Conservation (phyloP, 495 filamentous ascomycete species). For the Aspergillus coremiiformis region DNA sequence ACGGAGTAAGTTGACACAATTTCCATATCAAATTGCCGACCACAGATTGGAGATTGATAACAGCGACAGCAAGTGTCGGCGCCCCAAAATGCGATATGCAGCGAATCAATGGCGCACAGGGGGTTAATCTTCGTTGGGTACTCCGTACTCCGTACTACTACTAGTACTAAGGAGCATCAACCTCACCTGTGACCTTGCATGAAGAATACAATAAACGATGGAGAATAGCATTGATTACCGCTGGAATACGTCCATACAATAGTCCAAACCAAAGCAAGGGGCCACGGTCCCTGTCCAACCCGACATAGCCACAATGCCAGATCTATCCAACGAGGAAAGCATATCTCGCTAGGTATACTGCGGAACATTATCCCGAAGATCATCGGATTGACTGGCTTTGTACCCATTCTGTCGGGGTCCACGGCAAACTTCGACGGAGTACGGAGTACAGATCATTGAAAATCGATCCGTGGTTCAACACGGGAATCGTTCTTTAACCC, state of each 20-base stretch:
- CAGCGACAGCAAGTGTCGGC: background rate
- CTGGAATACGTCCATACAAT: background rate
- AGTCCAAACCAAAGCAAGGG: background rate
- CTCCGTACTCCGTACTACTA: background rate
- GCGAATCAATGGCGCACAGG: background rate
- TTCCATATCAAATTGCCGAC: background rate
- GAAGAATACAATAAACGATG: background rate
- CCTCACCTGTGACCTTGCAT: background rate
- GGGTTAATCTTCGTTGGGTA: background rate
- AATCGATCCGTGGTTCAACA: conserved; percentile 14
- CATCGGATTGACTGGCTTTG: background rate
- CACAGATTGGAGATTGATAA: background rate
- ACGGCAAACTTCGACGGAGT: background rate
- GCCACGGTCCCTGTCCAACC: background rate
- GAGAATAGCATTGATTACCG: background rate
- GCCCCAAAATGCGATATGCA: background rate
- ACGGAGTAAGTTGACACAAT: background rate
- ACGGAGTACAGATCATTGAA: background rate
- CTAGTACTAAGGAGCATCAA: background rate
- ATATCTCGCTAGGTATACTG: background rate
- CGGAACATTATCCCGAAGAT: background rate
- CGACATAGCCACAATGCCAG: background rate
- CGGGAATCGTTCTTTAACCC: conserved; percentile 6
- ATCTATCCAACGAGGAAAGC: background rate
- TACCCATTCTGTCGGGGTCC: background rate